Percentiles rank a stretch among this genome's conserved stretches.
These are phyloP conservation scores for Trichophyton benhamiae DNA, from an alignment of 2,329 filamentous ascomycete species.

Conservation along the genomic window DNA sequence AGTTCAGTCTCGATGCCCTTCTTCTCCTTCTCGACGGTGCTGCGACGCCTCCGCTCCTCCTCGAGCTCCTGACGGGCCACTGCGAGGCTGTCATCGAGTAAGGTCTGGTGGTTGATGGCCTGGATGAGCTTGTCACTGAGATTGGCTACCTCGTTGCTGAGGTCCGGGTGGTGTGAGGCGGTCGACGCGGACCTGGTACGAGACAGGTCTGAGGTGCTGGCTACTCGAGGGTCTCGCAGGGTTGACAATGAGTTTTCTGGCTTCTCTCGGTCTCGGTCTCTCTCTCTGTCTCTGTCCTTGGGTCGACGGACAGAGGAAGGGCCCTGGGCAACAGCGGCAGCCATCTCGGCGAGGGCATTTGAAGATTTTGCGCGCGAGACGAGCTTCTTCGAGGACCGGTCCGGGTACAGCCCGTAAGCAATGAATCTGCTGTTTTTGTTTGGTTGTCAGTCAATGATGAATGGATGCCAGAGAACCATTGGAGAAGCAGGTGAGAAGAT, in stretches of 20 bases:
- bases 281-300: not conserved
- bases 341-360: constrained; percentile 29
- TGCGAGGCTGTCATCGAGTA: constrained; percentile 75
- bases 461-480: not conserved
- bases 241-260: constrained; percentile 32
- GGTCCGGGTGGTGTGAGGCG: constrained; percentile 42
- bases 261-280: not conserved
- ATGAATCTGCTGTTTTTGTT: not conserved
- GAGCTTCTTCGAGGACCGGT: constrained; percentile 25
- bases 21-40: constrained; percentile 62
- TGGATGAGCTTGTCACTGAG: constrained; percentile 93
- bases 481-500: not conserved
- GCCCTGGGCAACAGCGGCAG: constrained; percentile 16
- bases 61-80: constrained; percentile 65
- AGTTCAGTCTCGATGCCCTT: constrained; percentile 84
- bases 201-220: constrained; percentile 26
- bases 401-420: constrained; percentile 11
- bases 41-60: constrained; percentile 54
- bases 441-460: constrained; percentile 17
- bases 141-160: constrained; percentile 68
- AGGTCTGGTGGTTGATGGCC: constrained; percentile 92
- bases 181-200: constrained; percentile 23
- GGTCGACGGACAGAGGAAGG: not conserved
- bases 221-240: constrained; percentile 34
- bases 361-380: constrained; percentile 36